These are phyloP conservation scores for Cryptosporidium felis DNA, from an alignment of 169 alveolate genomes.

Conservation along the genomic window DNA sequence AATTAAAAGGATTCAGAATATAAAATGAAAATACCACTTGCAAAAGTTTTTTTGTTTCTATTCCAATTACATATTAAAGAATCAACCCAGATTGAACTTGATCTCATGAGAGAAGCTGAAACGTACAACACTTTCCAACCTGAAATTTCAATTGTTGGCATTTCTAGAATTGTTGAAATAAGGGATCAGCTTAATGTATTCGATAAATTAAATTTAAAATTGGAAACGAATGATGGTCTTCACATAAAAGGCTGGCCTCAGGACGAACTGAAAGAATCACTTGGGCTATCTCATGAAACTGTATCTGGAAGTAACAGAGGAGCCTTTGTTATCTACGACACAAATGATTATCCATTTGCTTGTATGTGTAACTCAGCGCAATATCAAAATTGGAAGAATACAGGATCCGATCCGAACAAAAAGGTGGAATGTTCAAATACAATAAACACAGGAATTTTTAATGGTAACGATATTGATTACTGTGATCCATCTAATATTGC, in stretches of 20 bases:
- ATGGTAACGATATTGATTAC: constrained; percentile 25
- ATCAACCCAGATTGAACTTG: constrained; percentile 35
- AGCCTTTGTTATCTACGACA: constrained; percentile 52
- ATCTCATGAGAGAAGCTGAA: background rate
- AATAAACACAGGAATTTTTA: constrained; percentile 37
- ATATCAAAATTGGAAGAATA: constrained; percentile 28
- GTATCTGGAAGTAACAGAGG: constrained; percentile 34
- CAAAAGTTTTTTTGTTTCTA: background rate
- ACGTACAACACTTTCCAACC: background rate
- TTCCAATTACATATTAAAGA: background rate
- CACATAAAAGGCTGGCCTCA: background rate
- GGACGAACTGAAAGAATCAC: background rate
- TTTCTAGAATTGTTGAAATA: constrained; percentile 20
- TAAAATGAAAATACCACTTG: background rate
- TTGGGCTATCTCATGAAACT: background rate
- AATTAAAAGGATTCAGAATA: no score
- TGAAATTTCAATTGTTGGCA: background rate
- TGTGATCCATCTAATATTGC: constrained; percentile 71
- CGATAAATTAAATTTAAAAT: background rate
- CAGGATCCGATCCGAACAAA: background rate
- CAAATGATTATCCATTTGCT: constrained; percentile 66
- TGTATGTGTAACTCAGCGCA: constrained; percentile 40
- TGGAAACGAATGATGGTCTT: background rate
- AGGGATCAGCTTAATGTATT: constrained; percentile 32
- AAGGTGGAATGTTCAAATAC: constrained; percentile 52